Percentiles rank a stretch among this genome's conserved stretches.
Evolutionary conservation across 2,329 filamentous ascomycete genomes (phyloP).

Genomic region (Colletotrichum tanaceti): DNA sequence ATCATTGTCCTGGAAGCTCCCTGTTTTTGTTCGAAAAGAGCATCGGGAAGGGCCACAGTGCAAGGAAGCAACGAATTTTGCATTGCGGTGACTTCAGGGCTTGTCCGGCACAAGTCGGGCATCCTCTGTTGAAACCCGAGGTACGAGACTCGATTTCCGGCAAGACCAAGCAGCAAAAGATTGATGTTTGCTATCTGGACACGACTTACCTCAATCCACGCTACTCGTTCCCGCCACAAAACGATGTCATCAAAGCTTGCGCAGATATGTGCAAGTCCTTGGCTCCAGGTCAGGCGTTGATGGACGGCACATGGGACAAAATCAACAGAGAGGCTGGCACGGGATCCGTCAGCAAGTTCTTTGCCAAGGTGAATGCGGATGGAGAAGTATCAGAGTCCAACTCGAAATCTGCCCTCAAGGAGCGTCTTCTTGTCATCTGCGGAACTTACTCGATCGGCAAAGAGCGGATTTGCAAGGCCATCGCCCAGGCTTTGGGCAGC

Average conservation of each 20-base stretch:
- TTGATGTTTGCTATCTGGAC: constrained; percentile 96
- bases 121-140: constrained; percentile 84
- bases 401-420: constrained; percentile 45
- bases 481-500: constrained; percentile 84
- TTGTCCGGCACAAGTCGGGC: constrained; percentile 83
- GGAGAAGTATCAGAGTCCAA: constrained; percentile 47
- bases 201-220: constrained; percentile 97
- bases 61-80: constrained; percentile 80
- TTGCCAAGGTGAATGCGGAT: constrained; percentile 53
- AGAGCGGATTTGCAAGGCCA: constrained; percentile 92
- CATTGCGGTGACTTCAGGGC: constrained; percentile 98
- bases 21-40: constrained; percentile 91
- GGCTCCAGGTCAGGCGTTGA: constrained; percentile 69
- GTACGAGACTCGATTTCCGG: constrained; percentile 76
- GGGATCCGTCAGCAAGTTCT: constrained; percentile 65
- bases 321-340: constrained; percentile 56
- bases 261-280: constrained; percentile 87
- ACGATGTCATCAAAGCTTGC: constrained; percentile 87
- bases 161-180: constrained; percentile 81
- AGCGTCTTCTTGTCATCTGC: constrained; percentile 88
- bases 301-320: constrained; percentile 61
- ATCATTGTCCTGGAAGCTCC: constrained; percentile 96
- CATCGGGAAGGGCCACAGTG: constrained; percentile 68
- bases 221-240: constrained; percentile 91
- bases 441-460: constrained; percentile 99